These are phyloP conservation scores for Posidonia australis DNA, from an alignment of 106 monocot species.

Conservation along the genomic window DNA sequence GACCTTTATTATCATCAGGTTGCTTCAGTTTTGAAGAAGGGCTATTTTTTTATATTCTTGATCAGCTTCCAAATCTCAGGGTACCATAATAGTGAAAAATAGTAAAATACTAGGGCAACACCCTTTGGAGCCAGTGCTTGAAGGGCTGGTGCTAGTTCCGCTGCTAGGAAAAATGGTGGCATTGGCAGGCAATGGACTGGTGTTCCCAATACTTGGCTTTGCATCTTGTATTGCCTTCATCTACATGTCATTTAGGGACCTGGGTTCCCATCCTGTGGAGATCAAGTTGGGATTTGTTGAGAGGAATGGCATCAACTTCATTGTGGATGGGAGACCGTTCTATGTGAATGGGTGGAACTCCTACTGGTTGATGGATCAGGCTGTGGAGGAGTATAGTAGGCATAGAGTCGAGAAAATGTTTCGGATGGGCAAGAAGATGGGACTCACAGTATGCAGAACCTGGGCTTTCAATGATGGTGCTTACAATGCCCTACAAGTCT, in stretches of 20 bases:
- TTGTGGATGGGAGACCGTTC: conserved; percentile 56
- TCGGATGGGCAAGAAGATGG: conserved; percentile 43
- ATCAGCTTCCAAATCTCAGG: too few relatives aligned
- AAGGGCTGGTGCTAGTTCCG: too few relatives aligned
- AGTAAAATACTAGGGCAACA: too few relatives aligned
- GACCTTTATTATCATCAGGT: too few relatives aligned
- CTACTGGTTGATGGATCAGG: conserved; percentile 88
- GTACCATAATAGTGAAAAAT: too few relatives aligned
- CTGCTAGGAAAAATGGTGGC: background rate
- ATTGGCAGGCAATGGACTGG: conserved; percentile 14
- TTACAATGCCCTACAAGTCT: conserved; percentile 82
- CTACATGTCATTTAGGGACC: conserved; percentile 42
- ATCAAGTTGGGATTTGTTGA: conserved; percentile 51
- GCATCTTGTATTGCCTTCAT: conserved; percentile 37
- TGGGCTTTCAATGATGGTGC: conserved; percentile 97
- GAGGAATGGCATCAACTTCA: conserved; percentile 52
- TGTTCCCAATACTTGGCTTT: conserved; percentile 45
- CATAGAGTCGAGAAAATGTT: conserved; percentile 48
- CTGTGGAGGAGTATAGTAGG: conserved; percentile 55
- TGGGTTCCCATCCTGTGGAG: conserved; percentile 8
- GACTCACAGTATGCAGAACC: conserved; percentile 88
- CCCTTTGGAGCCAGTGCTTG: too few relatives aligned
- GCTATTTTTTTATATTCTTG: too few relatives aligned
- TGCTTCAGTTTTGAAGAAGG: too few relatives aligned
- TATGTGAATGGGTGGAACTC: conserved; percentile 99